Conservation (phyloP, 805 yeast species). For the Barnettozyma populi region DNA sequence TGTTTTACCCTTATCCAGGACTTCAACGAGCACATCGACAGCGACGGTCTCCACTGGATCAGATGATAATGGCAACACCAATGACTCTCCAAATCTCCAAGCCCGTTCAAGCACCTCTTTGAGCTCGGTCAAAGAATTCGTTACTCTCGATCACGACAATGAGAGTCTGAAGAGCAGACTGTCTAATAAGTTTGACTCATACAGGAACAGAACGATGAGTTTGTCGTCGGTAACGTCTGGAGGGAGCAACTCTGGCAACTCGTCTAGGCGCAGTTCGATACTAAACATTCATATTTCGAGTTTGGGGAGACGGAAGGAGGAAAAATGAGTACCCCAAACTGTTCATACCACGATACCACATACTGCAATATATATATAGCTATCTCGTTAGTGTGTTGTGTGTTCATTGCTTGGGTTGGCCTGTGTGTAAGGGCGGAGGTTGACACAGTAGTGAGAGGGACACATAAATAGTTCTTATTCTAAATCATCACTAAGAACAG, state of each 20-base stretch:
- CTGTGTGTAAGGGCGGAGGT: too few relatives aligned
- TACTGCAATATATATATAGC: too few relatives aligned
- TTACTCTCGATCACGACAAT: neutral
- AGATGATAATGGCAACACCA: constrained; percentile 1
- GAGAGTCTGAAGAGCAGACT: constrained; percentile 2
- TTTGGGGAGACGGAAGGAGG: constrained; percentile 15
- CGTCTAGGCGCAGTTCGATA: constrained; percentile 15
- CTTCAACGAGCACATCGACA: constrained; percentile 4
- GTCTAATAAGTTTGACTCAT: constrained; percentile 8
- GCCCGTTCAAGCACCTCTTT: neutral
- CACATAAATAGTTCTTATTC: too few relatives aligned
- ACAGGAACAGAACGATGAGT: constrained; percentile 1
- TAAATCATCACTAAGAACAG: too few relatives aligned
- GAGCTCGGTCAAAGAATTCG: neutral
- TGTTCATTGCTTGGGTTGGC: too few relatives aligned
- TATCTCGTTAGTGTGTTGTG: too few relatives aligned
- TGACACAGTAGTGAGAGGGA: too few relatives aligned
- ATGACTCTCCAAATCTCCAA: neutral
- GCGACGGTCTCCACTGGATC: constrained; percentile 8
- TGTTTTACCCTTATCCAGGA: constrained; percentile 6
- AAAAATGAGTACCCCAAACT: too few relatives aligned
- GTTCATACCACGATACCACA: too few relatives aligned
- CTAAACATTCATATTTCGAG: constrained; percentile 23
- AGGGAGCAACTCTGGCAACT: neutral
- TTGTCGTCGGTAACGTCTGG: neutral